Evolutionary conservation across 2,329 filamentous ascomycete genomes (phyloP).

Genomic region (Pseudonectria buxi): DNA sequence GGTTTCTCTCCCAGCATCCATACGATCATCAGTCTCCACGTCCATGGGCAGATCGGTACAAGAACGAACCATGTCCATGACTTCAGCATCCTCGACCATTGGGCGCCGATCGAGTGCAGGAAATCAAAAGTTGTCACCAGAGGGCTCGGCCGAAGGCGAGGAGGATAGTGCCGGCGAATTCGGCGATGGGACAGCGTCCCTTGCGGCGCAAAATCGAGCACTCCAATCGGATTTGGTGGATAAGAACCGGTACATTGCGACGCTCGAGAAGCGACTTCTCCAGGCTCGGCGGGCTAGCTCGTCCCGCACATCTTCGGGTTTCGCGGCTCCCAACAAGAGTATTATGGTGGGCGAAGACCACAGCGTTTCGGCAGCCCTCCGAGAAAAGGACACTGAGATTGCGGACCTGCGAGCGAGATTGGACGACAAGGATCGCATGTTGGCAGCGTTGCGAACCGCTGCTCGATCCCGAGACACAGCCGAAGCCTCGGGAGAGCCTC

Average conservation of each 20-base stretch:
- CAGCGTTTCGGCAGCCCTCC: constrained; percentile 63
- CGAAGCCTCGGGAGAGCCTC: constrained; percentile 41
- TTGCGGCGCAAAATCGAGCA: constrained; percentile 81
- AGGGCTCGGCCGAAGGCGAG: constrained; percentile 45
- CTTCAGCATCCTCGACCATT: constrained; percentile 55
- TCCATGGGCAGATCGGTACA: constrained; percentile 48
- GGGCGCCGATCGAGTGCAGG: constrained; percentile 44
- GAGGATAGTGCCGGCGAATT: constrained; percentile 72
- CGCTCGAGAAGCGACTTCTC: constrained; percentile 82
- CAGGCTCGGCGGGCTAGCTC: constrained; percentile 89
- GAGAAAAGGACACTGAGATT: constrained; percentile 90
- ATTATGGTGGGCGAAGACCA: constrained; percentile 74
- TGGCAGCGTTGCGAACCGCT: constrained; percentile 76
- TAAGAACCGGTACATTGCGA: constrained; percentile 94
- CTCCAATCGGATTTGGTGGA: constrained; percentile 92
- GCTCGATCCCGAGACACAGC: constrained; percentile 80
- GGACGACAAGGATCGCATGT: constrained; percentile 93
- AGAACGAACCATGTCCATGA: constrained; percentile 60
- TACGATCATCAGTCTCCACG: constrained; percentile 63
- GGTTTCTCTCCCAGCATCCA: constrained; percentile 46
- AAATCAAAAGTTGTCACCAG: constrained; percentile 37
- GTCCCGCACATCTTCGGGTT: constrained; percentile 72
- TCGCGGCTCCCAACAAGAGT: constrained; percentile 52
- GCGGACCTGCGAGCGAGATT: constrained; percentile 80
- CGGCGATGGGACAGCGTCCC: constrained; percentile 76